Evolutionary conservation across 495 filamentous ascomycete genomes (phyloP), one percentile per base, ranked within the genome.

Genomic region (Wilcoxina mikolae): DNA sequence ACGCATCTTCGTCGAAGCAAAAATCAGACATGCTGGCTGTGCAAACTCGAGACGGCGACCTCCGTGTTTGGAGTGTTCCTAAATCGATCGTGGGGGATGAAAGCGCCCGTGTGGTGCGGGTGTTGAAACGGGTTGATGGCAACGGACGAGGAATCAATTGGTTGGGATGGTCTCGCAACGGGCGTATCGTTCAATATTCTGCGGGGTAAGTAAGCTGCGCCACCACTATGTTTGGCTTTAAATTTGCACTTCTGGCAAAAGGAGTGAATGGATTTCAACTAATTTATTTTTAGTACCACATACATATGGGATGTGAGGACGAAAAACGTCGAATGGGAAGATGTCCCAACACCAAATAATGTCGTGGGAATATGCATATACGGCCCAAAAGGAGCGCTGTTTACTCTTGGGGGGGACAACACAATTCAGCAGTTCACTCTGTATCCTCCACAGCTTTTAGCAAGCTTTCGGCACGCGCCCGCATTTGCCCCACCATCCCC

Each of bases 151-250:
- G 87, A 9, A 85, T 83, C 18, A 94, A 94, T 67, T 99, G 90
- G 90, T 85, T 94, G 75, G 84, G 78, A 23, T 99, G 91, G 91
- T 96, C 93, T 2, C 96, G 94, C 71, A 95, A 94, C 71, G 91
- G 91, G 25, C 82, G 85, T 59, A 87, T 99, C 57, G 76, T 99
- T 48, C 91, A 99, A 70, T 90, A 79, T 70, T 79, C 87, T 5
- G 87, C 95, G 69, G 79, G 85, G 90, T 95, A 70, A 73, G 87
- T 77, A 57, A n/a, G 31, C 38, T 55, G 53, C 43, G 49, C 49
- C 49, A 52, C 49, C 29, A 12, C 39, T 4, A n/a, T n/a, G 12
- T 24, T 2, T 23, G 1, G 15, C 17, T 24, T 17, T 50, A 27
- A 28, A 20, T 42, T 11, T 15, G 59, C 58, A 53, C 51, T 59